These are phyloP conservation scores for Pichia sp. DNA, from an alignment of 1,139 yeast species.

Conservation along the genomic window DNA sequence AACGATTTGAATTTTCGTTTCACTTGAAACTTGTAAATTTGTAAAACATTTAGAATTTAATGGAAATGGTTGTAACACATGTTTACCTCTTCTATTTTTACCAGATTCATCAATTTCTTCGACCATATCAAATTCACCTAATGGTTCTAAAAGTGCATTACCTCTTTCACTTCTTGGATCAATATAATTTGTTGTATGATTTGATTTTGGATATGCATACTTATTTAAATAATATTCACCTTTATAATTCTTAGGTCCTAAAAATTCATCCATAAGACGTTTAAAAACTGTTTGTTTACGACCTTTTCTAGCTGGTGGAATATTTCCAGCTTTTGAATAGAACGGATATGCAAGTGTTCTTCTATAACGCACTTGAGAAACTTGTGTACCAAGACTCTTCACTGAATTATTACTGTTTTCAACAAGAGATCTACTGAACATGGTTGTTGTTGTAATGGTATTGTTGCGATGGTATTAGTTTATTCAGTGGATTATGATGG, in stretches of 20 bases:
- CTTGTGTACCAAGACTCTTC: constrained; percentile 16
- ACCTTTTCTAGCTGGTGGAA: constrained; percentile 37
- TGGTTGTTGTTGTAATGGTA: not conserved
- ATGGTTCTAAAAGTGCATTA: constrained; percentile 30
- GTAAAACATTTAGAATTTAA: constrained; percentile 64
- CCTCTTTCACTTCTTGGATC: constrained; percentile 51
- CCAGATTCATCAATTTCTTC: constrained; percentile 10
- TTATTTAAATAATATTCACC: constrained; percentile 79
- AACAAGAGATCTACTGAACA: constrained; percentile 10
- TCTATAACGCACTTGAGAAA: constrained; percentile 32
- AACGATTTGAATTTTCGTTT: constrained; percentile 54
- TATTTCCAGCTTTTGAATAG: constrained; percentile 37
- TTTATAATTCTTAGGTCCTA: constrained; percentile 78
- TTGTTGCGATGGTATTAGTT: not conserved
- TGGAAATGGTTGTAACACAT: constrained; percentile 67
- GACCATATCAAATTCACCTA: constrained; percentile 14
- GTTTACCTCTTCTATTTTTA: constrained; percentile 13
- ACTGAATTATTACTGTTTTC: constrained; percentile 9
- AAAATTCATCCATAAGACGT: constrained; percentile 45
- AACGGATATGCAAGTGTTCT: constrained; percentile 44
- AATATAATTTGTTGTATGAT: constrained; percentile 71
- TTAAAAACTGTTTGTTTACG: constrained; percentile 37
- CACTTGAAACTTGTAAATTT: constrained; percentile 51
- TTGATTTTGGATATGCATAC: constrained; percentile 64
- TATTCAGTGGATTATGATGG: not conserved